phyloP scores from a whole-genome alignment of 192 early-diverging fungal species.

The Dispira parvispora region DNA sequence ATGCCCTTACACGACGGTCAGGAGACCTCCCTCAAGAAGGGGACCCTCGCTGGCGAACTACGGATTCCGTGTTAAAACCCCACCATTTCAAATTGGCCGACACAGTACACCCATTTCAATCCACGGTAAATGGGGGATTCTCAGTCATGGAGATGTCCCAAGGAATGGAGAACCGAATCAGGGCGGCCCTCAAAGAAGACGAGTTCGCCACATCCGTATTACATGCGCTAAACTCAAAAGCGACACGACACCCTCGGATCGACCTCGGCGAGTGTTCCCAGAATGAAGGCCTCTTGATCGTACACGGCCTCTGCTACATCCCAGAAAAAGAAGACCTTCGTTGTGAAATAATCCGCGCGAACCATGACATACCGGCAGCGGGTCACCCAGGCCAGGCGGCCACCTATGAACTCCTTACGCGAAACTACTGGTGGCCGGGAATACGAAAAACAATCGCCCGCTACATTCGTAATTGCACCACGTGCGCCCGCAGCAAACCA shows the following conservation, averaged over 20 bases:
- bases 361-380: constrained; percentile 16
- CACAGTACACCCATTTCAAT: constrained; percentile 1
- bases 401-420: constrained; percentile 19
- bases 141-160: background rate
- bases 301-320: constrained; percentile 13
- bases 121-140: too few relatives aligned
- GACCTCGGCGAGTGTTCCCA: too few relatives aligned
- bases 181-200: background rate
- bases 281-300: constrained; percentile 12
- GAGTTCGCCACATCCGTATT: background rate
- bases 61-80: constrained; percentile 9
- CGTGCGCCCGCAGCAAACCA: too few relatives aligned
- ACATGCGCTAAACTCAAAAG: background rate
- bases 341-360: constrained; percentile 10
- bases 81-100: constrained; percentile 7
- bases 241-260: background rate
- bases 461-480: constrained; percentile 19
- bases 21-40: too few relatives aligned
- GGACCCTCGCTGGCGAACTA: background rate
- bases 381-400: too few relatives aligned
- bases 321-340: constrained; percentile 13
- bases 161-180: background rate
- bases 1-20: too few relatives aligned
- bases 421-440: constrained; percentile 14
- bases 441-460: constrained; percentile 15